These are phyloP conservation scores for Trichoderma simmonsii DNA, from an alignment of 2,329 filamentous ascomycete genomes.

Conservation along the genomic window DNA sequence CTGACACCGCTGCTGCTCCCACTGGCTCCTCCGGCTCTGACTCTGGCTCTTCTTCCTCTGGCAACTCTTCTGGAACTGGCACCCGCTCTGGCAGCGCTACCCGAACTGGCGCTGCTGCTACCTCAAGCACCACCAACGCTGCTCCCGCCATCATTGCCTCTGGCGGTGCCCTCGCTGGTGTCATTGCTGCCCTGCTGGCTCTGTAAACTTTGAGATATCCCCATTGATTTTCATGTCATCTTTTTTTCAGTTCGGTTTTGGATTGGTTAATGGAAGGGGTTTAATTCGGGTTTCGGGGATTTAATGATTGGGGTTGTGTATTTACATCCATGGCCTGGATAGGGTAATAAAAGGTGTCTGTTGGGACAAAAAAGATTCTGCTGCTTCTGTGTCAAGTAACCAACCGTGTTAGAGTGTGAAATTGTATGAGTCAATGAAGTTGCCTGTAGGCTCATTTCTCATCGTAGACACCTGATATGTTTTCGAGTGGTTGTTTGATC, in stretches of 20 bases:
- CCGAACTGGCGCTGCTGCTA: slow-evolving; percentile 19
- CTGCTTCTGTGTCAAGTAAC: no score
- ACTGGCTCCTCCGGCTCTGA: slow-evolving; percentile 14
- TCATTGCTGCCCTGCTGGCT: slow-evolving; percentile 49
- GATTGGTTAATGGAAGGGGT: slow-evolving; percentile 4
- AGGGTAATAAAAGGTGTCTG: neutral
- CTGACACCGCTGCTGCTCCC: slow-evolving; percentile 20
- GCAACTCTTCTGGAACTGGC: slow-evolving; percentile 15
- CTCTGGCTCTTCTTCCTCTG: slow-evolving; percentile 24
- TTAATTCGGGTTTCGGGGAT: neutral
- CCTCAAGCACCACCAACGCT: slow-evolving; percentile 25
- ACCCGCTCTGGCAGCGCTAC: slow-evolving; percentile 20
- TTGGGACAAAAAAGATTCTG: neutral
- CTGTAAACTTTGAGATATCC: slow-evolving; percentile 39
- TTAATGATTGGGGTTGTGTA: slow-evolving; percentile 12
- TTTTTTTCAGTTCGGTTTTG: neutral
- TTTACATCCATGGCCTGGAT: neutral
- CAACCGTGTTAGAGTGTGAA: neutral
- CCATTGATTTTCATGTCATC: neutral
- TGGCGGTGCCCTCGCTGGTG: slow-evolving; percentile 44
- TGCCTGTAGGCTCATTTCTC: neutral
- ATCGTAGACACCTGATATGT: neutral
- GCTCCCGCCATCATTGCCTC: slow-evolving; percentile 28
- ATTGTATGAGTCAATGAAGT: neutral
- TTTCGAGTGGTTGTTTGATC: neutral